Evolutionary conservation across 2,329 filamentous ascomycete genomes (phyloP).

Genomic region (Truncatella angustata): DNA sequence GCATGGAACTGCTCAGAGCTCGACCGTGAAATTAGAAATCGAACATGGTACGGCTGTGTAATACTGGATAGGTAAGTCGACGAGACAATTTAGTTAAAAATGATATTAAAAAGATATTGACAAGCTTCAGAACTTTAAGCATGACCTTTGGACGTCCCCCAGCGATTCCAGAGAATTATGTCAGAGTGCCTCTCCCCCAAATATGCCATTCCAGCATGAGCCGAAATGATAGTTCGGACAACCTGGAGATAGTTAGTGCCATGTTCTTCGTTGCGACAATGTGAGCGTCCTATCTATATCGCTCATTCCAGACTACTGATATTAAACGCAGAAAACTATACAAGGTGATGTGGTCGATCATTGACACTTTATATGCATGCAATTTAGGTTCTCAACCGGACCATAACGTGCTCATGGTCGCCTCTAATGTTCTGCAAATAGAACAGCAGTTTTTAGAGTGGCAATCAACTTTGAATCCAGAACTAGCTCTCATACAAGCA

Average conservation of each 20-base stretch:
- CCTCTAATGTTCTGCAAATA: conserved; percentile 34
- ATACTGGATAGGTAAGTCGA: conserved; percentile 38
- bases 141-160: conserved; percentile 51
- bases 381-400: conserved; percentile 37
- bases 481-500: conserved; percentile 22
- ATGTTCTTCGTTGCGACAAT: conserved; percentile 23
- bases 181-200: conserved; percentile 36
- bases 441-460: conserved; percentile 38
- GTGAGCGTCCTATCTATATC: no score
- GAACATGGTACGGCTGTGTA: conserved; percentile 50
- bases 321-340: conserved; percentile 28
- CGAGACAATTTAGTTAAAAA: background rate
- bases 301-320: no score
- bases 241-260: conserved; percentile 19
- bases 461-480: conserved; percentile 30
- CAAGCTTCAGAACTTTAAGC: conserved; percentile 37
- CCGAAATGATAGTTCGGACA: conserved; percentile 6
- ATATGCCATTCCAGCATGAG: conserved; percentile 7
- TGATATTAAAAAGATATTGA: background rate
- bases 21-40: conserved; percentile 44
- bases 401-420: conserved; percentile 22
- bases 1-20: conserved; percentile 33
- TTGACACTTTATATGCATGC: conserved; percentile 40
- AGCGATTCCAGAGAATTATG: conserved; percentile 42
- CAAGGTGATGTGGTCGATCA: conserved; percentile 30